Evolutionary conservation across 2,329 filamentous ascomycete species (phyloP).

Genomic region (Penicillium brevicompactum): DNA sequence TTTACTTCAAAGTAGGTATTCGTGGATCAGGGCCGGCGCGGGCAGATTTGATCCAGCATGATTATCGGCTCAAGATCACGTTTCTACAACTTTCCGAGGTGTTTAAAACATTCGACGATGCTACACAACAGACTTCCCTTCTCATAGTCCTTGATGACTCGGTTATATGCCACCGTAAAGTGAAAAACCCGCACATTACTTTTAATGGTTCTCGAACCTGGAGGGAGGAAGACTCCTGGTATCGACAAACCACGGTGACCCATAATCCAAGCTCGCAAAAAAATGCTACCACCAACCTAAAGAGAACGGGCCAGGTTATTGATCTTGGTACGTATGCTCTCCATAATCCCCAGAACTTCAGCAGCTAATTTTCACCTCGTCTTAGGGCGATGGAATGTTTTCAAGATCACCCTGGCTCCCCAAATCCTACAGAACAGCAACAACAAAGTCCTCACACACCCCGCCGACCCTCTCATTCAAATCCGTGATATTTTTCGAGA

Average conservation of each 20-base stretch:
- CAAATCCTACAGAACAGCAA: conserved; percentile 5
- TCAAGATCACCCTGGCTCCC: conserved; percentile 52
- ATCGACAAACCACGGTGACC: conserved; percentile 66
- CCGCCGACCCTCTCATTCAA: conserved; percentile 36
- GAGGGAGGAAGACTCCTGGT: conserved; percentile 62
- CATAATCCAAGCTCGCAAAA: conserved; percentile 42
- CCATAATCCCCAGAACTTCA: no score
- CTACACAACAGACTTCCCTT: conserved; percentile 30
- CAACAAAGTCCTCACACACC: conserved; percentile 17
- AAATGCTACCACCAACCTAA: conserved; percentile 47
- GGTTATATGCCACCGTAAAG: conserved; percentile 48
- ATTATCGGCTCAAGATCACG: conserved; percentile 49
- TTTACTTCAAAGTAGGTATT: conserved; percentile 48
- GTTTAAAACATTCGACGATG: conserved; percentile 34
- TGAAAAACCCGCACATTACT: conserved; percentile 37
- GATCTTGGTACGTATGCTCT: conserved; percentile 55
- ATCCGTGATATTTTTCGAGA: conserved; percentile 64
- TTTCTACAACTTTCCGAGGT: conserved; percentile 46
- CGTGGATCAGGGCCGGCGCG: background rate
- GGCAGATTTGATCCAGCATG: conserved; percentile 11
- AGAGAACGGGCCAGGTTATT: conserved; percentile 55
- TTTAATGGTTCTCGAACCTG: conserved; percentile 52
- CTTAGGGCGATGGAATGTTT: conserved; percentile 65
- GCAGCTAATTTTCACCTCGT: conserved; percentile 8
- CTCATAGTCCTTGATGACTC: conserved; percentile 46